Base-by-base conservation (phyloP, 306 rosid genomes). In the Pyrus pyrifolia region DNA sequence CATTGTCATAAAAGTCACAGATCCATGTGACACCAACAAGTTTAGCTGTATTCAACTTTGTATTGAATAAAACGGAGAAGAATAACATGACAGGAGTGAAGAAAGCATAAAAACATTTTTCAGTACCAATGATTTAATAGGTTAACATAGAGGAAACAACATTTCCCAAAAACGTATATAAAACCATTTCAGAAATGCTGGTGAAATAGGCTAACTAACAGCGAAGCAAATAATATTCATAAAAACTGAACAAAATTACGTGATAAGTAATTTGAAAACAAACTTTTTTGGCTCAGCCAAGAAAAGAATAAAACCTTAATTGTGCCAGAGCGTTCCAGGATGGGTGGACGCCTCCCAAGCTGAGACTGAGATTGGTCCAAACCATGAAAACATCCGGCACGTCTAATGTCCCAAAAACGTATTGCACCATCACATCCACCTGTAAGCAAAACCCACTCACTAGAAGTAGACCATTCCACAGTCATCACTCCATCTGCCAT, bases 401-500 rank as follows among this genome's bases (percentile, higher is more conserved):
- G 93, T 73, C 99, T 89, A 71, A 95, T 95, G 85, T 95, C 97
- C 99, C 99, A 92, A 80, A 95, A 95, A 14, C 97, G 96, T 76
- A 92, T 87, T 55, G 99, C 99, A 68, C 99, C 99, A 85, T 95
- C 97, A 68, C 97, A 90, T 25, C 27, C 27, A 25, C 27, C 27
- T 25, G 27, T 1, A 25, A 25, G 27, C 27, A 25, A 25, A 77
- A 92, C 82, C 97, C 97, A 92, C 81, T 95, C 97, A 65, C 93
- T 95, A 66, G 99, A 90, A 70, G 84, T 87, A 73, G 97, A 95
- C 97, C 99, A 95, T 68, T 92, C 99, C 68, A 86, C 99, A 8
- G 89, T 76, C 97, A 95, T 92, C 73, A 95, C 91, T 80, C 99
- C 97, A 71, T 95, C 98, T 95, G 87, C 72, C 66, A 83, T 83